Evolutionary conservation across 805 yeast genomes (phyloP).

Genomic region (Candida cerambycidarum): DNA sequence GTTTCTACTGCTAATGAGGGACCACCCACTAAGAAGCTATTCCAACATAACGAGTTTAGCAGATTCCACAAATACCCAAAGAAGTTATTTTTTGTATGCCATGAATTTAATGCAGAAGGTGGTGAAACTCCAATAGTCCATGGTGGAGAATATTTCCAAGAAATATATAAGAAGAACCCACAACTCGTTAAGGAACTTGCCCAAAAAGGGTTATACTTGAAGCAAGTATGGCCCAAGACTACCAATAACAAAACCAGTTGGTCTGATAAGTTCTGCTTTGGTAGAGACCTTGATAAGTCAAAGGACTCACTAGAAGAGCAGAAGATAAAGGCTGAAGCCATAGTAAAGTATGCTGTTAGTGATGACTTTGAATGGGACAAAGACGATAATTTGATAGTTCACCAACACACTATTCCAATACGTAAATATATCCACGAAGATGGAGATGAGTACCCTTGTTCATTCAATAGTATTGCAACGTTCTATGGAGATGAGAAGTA

Average conservation of each 20-base stretch:
- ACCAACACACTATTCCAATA: slow-evolving; percentile 24
- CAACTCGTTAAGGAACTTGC: slow-evolving; percentile 20
- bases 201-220: slow-evolving; percentile 22
- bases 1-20: slow-evolving; percentile 34
- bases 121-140: slow-evolving; percentile 36
- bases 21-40: slow-evolving; percentile 19
- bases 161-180: slow-evolving; percentile 18
- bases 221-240: slow-evolving; percentile 25
- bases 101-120: slow-evolving; percentile 17
- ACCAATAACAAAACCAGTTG: slow-evolving; percentile 19
- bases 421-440: slow-evolving; percentile 5
- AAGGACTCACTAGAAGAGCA: slow-evolving; percentile 22
- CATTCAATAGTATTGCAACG: slow-evolving; percentile 13
- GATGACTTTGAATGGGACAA: slow-evolving; percentile 25
- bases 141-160: slow-evolving; percentile 29
- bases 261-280: slow-evolving; percentile 31
- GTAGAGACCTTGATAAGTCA: slow-evolving; percentile 20
- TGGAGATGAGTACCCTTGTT: slow-evolving; percentile 10
- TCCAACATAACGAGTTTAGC: slow-evolving; percentile 35
- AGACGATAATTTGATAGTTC: slow-evolving; percentile 24
- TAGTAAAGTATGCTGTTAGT: slow-evolving; percentile 23
- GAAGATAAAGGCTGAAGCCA: slow-evolving; percentile 23
- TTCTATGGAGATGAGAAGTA: slow-evolving; percentile 7
- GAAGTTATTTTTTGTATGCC: slow-evolving; percentile 10
- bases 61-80: slow-evolving; percentile 26